Conservation (phyloP, 306 rosid genomes). For the Prunus mira region DNA sequence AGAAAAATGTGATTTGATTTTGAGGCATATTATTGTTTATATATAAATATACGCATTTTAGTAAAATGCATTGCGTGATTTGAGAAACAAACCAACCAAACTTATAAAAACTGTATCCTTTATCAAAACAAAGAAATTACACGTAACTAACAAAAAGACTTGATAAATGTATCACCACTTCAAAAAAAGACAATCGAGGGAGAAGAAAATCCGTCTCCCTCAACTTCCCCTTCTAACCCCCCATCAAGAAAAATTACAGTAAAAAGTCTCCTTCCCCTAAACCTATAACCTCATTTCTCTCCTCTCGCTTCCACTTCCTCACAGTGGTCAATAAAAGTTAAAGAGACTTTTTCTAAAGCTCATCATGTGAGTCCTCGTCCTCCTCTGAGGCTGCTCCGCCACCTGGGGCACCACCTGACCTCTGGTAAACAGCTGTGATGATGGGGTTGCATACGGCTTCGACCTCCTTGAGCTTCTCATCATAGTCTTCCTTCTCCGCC, state of each 20-base stretch:
- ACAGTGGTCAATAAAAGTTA: slow-evolving; percentile 12
- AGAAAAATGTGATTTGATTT: not conserved
- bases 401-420: slow-evolving; percentile 85
- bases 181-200: slow-evolving; percentile 33
- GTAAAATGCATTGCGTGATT: not conserved
- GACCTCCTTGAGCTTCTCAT: slow-evolving; percentile 91
- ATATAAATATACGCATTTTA: too few relatives aligned
- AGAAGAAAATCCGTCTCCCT: slow-evolving; percentile 28
- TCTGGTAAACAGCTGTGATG: slow-evolving; percentile 78
- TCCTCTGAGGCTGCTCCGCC: slow-evolving; percentile 47
- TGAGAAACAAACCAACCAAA: too few relatives aligned
- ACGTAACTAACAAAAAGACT: slow-evolving; percentile 22
- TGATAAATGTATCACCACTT: slow-evolving; percentile 27
- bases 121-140: slow-evolving; percentile 29
- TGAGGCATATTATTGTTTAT: not conserved
- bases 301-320: slow-evolving; percentile 13
- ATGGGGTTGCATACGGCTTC: slow-evolving; percentile 98
- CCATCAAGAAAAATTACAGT: slow-evolving; percentile 39
- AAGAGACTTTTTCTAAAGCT: slow-evolving; percentile 47
- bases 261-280: slow-evolving; percentile 21
- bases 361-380: slow-evolving; percentile 82
- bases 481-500: slow-evolving; percentile 87
- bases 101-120: not conserved
- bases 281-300: slow-evolving; percentile 26
- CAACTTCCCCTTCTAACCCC: slow-evolving; percentile 21